These are phyloP conservation scores for Gossypioides kirkii DNA, from an alignment of 345 rosid genomes.

Conservation along the genomic window DNA sequence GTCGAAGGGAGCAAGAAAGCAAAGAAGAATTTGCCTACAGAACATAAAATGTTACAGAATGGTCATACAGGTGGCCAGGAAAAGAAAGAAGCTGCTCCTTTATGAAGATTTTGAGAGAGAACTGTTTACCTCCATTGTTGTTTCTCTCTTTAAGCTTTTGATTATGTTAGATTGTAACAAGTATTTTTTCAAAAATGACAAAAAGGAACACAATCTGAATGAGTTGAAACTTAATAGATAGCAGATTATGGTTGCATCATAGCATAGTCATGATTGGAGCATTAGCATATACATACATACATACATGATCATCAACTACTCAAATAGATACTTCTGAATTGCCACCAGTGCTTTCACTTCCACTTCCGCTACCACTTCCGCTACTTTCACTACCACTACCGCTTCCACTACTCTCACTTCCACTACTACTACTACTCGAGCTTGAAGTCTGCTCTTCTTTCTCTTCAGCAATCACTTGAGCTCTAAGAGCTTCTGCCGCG, in stretches of 20 bases:
- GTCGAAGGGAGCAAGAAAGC: constrained; percentile 61
- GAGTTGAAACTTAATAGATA: not conserved
- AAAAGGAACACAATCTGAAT: not conserved
- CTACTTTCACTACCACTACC: constrained; percentile 30
- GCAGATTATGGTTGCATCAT: not conserved
- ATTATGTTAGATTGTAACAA: not conserved
- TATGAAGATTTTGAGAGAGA: constrained; percentile 12
- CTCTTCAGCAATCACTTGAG: constrained; percentile 62
- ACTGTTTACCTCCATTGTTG: not conserved
- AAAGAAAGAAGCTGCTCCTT: constrained; percentile 19
- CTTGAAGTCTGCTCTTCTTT: constrained; percentile 37
- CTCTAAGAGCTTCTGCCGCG: constrained; percentile 84
- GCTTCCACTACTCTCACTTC: constrained; percentile 39
- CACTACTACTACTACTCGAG: constrained; percentile 60
- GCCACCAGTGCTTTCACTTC: not conserved
- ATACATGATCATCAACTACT: not conserved
- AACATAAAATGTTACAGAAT: constrained; percentile 29
- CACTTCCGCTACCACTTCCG: constrained; percentile 20
- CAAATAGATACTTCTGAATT: not conserved
- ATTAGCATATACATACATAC: not conserved
- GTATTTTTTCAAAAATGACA: not conserved
- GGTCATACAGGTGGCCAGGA: constrained; percentile 23
- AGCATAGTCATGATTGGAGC: no score
- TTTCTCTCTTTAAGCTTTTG: constrained; percentile 6
- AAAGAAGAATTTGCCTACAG: constrained; percentile 56